Conservation (phyloP, 192 early-diverging fungal genomes). For the Phycomyces blakesleeanus region DNA sequence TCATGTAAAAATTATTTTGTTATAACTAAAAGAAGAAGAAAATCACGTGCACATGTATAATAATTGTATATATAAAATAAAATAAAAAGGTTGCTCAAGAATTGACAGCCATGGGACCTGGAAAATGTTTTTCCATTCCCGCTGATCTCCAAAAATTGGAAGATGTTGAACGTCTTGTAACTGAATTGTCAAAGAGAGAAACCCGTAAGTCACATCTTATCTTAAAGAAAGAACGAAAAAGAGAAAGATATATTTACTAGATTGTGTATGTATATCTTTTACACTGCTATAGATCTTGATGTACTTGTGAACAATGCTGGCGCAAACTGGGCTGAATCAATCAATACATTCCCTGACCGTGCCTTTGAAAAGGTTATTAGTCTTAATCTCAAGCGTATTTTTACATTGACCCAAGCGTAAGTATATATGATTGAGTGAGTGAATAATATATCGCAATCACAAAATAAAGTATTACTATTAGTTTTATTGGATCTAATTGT, state of each 20-base stretch:
- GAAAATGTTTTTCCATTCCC: slow-evolving; percentile 67
- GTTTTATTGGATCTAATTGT: too few relatives aligned
- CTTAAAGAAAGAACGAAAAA: too few relatives aligned
- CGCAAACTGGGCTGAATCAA: slow-evolving; percentile 51
- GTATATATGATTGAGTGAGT: background rate
- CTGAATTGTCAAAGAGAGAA: slow-evolving; percentile 56
- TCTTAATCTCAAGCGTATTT: slow-evolving; percentile 80
- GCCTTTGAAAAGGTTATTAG: slow-evolving; percentile 79
- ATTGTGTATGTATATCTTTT: background rate
- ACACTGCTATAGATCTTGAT: slow-evolving; percentile 55
- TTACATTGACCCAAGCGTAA: slow-evolving; percentile 72
- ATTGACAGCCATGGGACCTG: slow-evolving; percentile 65
- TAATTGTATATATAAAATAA: background rate
- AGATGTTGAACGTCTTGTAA: slow-evolving; percentile 54
- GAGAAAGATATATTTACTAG: too few relatives aligned
- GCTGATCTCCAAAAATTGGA: slow-evolving; percentile 65
- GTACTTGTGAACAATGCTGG: slow-evolving; percentile 89
- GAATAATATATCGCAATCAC: too few relatives aligned
- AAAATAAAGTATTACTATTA: too few relatives aligned
- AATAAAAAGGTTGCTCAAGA: slow-evolving; percentile 52
- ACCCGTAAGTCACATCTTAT: slow-evolving; percentile 33
- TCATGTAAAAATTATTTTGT: background rate
- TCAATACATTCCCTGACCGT: slow-evolving; percentile 55
- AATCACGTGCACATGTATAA: too few relatives aligned
- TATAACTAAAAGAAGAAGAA: too few relatives aligned